phyloP scores from a whole-genome alignment of 495 filamentous ascomycete genomes.

The Trypethelium eluteriae region DNA sequence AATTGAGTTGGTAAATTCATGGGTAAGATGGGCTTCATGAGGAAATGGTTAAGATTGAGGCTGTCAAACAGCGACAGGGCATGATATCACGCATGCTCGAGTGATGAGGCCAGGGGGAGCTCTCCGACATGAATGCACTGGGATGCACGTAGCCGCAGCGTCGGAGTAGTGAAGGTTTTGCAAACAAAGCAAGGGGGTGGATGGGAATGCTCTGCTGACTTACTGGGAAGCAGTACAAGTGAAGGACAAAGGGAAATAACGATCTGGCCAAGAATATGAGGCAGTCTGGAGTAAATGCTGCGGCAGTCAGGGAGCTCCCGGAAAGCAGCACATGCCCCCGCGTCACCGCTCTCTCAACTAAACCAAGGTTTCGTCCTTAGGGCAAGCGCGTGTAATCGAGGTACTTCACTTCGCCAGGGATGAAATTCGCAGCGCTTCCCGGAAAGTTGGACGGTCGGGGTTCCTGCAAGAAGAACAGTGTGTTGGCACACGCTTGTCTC shows the following conservation, averaged over 20 bases:
- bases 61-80: neutral
- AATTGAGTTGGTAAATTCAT: neutral
- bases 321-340: constrained; percentile 7
- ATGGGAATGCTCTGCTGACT: constrained; percentile 10
- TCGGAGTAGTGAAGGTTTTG: neutral
- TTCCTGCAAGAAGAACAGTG: neutral
- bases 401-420: neutral
- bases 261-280: neutral
- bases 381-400: neutral
- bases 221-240: constrained; percentile 5
- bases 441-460: neutral
- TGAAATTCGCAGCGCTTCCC: neutral
- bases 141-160: constrained; percentile 1
- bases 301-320: constrained; percentile 6
- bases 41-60: neutral
- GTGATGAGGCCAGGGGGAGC: neutral
- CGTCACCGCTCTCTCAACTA: neutral
- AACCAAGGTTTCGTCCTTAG: constrained; percentile 2
- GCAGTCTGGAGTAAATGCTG: neutral
- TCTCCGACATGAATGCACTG: constrained; percentile 2
- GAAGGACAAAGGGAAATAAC: constrained; percentile 3
- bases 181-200: neutral
- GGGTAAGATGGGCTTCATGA: neutral
- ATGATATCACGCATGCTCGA: constrained; percentile 7
- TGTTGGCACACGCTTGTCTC: neutral